A percentile compares a stretch with the other conserved stretches of the same genome.
Conservation (phyloP, 495 filamentous ascomycete species). For the Peziza echinospora region DNA sequence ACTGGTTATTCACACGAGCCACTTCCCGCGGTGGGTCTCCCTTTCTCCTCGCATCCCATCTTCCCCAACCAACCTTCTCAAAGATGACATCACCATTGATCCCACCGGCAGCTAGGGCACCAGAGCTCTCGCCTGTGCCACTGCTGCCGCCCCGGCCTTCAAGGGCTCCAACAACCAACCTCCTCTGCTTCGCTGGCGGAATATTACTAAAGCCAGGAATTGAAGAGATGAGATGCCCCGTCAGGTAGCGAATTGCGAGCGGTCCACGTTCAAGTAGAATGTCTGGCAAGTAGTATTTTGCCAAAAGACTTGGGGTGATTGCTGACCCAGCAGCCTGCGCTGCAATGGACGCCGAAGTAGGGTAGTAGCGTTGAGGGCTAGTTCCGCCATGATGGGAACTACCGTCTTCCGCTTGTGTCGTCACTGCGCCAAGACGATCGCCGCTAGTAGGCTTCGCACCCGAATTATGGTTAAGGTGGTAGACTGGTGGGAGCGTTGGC, state of each 20-base stretch:
- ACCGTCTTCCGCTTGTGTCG: slow-evolving; percentile 40
- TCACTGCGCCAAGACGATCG: slow-evolving; percentile 27
- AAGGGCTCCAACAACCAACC: slow-evolving; percentile 24
- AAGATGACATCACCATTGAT: slow-evolving; percentile 64
- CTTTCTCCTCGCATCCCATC: slow-evolving; percentile 68
- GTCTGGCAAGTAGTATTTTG: slow-evolving; percentile 75
- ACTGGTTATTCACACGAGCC: slow-evolving; percentile 16
- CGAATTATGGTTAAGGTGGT: slow-evolving; percentile 56
- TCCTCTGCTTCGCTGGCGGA: slow-evolving; percentile 72
- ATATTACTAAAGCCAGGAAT: slow-evolving; percentile 86
- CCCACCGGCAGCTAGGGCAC: slow-evolving; percentile 27
- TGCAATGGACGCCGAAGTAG: slow-evolving; percentile 26
- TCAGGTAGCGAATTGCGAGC: slow-evolving; percentile 81
- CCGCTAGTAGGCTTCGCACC: slow-evolving; percentile 24
- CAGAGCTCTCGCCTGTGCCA: slow-evolving; percentile 10
- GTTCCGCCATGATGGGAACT: slow-evolving; percentile 78
- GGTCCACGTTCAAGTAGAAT: slow-evolving; percentile 79
- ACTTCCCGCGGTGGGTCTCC: slow-evolving; percentile 36
- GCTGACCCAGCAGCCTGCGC: slow-evolving; percentile 48
- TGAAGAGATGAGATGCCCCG: slow-evolving; percentile 75
- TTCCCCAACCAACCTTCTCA: slow-evolving; percentile 92
- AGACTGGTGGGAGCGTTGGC: slow-evolving; percentile 54
- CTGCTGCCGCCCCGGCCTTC: slow-evolving; percentile 18
- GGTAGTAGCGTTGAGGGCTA: slow-evolving; percentile 31
- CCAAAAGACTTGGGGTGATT: slow-evolving; percentile 71